phyloP scores from a whole-genome alignment of 1,284 basidiomycete genomes.

The Ganoderma resinaceum region DNA sequence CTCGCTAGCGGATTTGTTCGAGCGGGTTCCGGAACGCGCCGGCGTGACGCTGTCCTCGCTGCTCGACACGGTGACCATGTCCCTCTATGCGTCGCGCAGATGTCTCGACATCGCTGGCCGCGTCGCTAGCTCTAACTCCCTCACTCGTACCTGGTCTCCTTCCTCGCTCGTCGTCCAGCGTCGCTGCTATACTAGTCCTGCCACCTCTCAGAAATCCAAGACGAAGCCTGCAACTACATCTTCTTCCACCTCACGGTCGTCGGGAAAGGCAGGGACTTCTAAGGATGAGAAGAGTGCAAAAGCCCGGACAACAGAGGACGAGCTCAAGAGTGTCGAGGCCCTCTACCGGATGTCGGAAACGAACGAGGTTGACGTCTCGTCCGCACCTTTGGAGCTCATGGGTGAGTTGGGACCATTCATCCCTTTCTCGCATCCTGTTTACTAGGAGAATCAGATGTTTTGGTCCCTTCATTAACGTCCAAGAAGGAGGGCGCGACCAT shows the following conservation, averaged over 20 bases:
- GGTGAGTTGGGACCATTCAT: slow-evolving; percentile 12
- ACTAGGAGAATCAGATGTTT: slow-evolving; percentile 36
- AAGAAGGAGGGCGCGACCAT: slow-evolving; percentile 34
- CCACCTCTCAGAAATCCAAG: slow-evolving; percentile 23
- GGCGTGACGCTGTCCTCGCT: slow-evolving; percentile 19
- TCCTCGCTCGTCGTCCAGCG: slow-evolving; percentile 21
- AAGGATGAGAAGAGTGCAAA: slow-evolving; percentile 9
- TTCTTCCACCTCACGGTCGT: slow-evolving; percentile 16
- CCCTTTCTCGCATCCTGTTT: no score
- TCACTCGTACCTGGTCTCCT: slow-evolving; percentile 24
- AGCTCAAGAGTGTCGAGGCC: slow-evolving; percentile 17
- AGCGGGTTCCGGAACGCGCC: slow-evolving; percentile 14
- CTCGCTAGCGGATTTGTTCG: slow-evolving; percentile 4
- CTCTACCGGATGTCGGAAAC: slow-evolving; percentile 21
- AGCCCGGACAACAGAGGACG: slow-evolving; percentile 14
- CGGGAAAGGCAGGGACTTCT: slow-evolving; percentile 16
- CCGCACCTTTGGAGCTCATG: slow-evolving; percentile 24
- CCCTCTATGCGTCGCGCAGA: slow-evolving; percentile 22
- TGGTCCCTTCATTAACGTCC: slow-evolving; percentile 38
- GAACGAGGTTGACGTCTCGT: slow-evolving; percentile 26
- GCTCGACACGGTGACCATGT: slow-evolving; percentile 27
- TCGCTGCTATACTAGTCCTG: slow-evolving; percentile 22
- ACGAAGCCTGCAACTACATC: slow-evolving; percentile 13
- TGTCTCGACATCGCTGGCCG: slow-evolving; percentile 28
- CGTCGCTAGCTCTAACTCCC: slow-evolving; percentile 17